Percentiles rank a stretch among this genome's conserved stretches.
Conservation (phyloP, 495 filamentous ascomycete genomes). For the Aspergillus sparsus region DNA sequence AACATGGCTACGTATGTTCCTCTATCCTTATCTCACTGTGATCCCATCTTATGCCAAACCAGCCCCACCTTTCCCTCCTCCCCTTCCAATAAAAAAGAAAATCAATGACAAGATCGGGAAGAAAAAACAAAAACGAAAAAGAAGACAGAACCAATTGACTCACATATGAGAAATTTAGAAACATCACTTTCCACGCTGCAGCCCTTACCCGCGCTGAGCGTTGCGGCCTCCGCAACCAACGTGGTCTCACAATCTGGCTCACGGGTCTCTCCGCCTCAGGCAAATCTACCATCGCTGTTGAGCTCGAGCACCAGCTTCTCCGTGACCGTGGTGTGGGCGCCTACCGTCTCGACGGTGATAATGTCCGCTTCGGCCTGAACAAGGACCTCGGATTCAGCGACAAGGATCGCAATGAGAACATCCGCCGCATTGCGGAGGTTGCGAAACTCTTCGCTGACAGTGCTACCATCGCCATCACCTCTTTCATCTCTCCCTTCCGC, state of each 20-base stretch:
- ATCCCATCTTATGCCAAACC: not conserved
- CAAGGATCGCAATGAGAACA: conserved; percentile 94
- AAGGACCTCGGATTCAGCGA: conserved; percentile 95
- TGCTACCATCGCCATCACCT: conserved; percentile 82
- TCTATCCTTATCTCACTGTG: conserved; percentile 7
- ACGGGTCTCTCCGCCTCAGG: conserved; percentile 93
- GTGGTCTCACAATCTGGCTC: conserved; percentile 95
- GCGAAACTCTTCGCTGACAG: conserved; percentile 95
- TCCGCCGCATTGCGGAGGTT: conserved; percentile 92
- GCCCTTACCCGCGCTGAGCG: conserved; percentile 86
- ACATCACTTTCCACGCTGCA: conserved; percentile 97
- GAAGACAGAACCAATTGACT: not conserved
- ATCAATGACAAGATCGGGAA: not conserved
- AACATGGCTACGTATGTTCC: conserved; percentile 51
- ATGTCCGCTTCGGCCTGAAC: conserved; percentile 97
- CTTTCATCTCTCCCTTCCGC: conserved; percentile 94
- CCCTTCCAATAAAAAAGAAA: conserved; percentile 3
- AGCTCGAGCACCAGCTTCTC: conserved; percentile 92
- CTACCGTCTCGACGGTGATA: conserved; percentile 97
- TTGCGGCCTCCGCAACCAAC: conserved; percentile 73
- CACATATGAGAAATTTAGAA: conserved; percentile 55
- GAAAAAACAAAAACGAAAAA: not conserved
- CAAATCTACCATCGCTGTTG: conserved; percentile 94
- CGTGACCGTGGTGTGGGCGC: conserved; percentile 69
- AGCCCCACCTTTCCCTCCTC: not conserved